These are phyloP conservation scores for Abrus pulchellus DNA, from an alignment of 306 rosid species.

Conservation along the genomic window DNA sequence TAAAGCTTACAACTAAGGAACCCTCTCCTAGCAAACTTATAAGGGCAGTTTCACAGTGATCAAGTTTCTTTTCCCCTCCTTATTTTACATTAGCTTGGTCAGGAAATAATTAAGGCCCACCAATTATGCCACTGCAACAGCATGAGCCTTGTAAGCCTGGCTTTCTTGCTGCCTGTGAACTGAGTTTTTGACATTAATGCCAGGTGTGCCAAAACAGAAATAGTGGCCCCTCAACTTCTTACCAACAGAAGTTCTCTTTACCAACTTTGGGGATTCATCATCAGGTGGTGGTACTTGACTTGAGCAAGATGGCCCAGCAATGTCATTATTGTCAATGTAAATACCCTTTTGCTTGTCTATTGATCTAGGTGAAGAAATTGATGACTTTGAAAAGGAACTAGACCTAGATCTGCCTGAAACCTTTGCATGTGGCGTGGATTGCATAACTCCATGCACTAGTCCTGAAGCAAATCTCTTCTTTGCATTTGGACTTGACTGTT, in stretches of 20 bases:
- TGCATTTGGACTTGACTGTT: slow-evolving; percentile 94
- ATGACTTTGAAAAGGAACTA: slow-evolving; percentile 86
- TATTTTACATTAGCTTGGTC: slow-evolving; percentile 37
- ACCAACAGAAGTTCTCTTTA: slow-evolving; percentile 52
- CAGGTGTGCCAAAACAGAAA: slow-evolving; percentile 83
- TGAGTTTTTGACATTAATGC: slow-evolving; percentile 63
- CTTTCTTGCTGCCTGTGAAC: slow-evolving; percentile 62
- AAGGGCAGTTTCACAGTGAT: slow-evolving; percentile 24
- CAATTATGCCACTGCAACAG: slow-evolving; percentile 70
- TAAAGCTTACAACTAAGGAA: slow-evolving; percentile 38
- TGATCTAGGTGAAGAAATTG: slow-evolving; percentile 81
- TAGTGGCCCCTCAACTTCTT: slow-evolving; percentile 75
- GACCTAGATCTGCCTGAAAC: slow-evolving; percentile 77
- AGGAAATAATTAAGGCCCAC: slow-evolving; percentile 42
- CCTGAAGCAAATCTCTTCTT: slow-evolving; percentile 94
- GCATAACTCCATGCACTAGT: slow-evolving; percentile 70
- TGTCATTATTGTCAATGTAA: slow-evolving; percentile 63
- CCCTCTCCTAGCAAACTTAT: slow-evolving; percentile 3
- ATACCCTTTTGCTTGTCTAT: slow-evolving; percentile 78
- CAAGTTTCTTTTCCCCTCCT: slow-evolving; percentile 36
- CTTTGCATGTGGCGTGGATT: slow-evolving; percentile 68
- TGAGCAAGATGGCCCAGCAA: slow-evolving; percentile 77
- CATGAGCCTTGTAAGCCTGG: slow-evolving; percentile 64
- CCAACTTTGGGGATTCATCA: slow-evolving; percentile 55
- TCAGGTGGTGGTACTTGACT: slow-evolving; percentile 44